These are phyloP conservation scores for Aspergillus nidulans DNA, from an alignment of 495 filamentous ascomycete genomes.

Conservation along the genomic window DNA sequence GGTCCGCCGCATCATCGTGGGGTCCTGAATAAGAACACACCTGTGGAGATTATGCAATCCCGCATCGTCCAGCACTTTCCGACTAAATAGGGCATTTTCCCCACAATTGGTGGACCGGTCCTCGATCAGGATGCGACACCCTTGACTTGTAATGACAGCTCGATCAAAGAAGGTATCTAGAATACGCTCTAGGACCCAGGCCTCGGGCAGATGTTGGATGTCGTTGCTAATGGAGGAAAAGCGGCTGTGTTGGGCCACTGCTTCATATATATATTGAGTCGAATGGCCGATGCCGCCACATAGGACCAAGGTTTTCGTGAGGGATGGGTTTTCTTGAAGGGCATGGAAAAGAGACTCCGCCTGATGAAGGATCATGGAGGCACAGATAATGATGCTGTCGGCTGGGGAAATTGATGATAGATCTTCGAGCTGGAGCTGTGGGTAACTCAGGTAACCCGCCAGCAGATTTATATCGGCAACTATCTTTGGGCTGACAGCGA, in stretches of 20 bases:
- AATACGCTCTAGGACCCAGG: not conserved
- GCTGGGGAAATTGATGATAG: not conserved
- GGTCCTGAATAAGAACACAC: not conserved
- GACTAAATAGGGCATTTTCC: not conserved
- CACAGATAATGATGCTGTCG: not conserved
- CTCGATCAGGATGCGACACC: not conserved
- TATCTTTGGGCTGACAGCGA: not conserved
- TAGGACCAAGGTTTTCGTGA: not conserved
- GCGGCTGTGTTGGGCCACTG: not conserved
- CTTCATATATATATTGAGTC: not conserved
- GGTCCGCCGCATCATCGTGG: not conserved
- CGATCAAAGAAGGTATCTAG: not conserved
- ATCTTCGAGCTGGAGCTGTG: not conserved
- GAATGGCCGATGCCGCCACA: not conserved
- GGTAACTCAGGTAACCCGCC: not conserved
- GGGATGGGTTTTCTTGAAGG: not conserved
- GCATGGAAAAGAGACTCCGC: not conserved
- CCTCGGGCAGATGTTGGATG: not conserved
- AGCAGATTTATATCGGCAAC: not conserved
- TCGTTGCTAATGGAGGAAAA: not conserved
- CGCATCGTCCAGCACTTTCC: not conserved
- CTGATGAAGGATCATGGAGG: not conserved
- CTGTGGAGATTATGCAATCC: not conserved
- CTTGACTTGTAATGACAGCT: not conserved
- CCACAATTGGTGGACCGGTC: not conserved